A percentile compares a stretch with the other conserved stretches of the same genome.
Conservation (phyloP, 345 rosid species). For the Toxicodendron radicans region DNA sequence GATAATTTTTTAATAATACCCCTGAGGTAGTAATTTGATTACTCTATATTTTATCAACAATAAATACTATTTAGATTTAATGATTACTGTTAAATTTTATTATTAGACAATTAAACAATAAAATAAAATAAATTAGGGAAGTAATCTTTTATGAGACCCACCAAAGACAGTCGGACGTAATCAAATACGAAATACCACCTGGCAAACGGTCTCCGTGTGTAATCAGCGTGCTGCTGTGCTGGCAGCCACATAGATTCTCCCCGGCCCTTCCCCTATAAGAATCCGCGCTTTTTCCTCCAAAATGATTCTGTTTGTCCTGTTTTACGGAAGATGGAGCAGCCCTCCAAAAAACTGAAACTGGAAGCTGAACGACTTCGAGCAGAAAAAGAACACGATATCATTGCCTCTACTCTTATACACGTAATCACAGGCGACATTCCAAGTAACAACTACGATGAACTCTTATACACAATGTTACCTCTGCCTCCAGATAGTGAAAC, state of each 20-base stretch:
- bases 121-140: too few species aligned
- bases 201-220: neutral
- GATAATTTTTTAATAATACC: too few species aligned
- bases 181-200: too few species aligned
- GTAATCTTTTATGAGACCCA: too few species aligned
- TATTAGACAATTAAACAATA: too few species aligned
- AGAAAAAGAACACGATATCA: slow-evolving; percentile 24
- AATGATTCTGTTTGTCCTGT: too few species aligned
- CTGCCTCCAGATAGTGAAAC: slow-evolving; percentile 12
- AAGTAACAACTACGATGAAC: neutral
- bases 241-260: neutral
- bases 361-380: neutral
- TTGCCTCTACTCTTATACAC: slow-evolving; percentile 29
- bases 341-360: neutral
- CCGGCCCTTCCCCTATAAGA: neutral
- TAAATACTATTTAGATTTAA: too few species aligned
- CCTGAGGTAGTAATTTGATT: too few species aligned
- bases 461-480: neutral
- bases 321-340: neutral
- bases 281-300: neutral
- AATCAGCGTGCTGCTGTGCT: neutral
- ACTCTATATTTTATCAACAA: too few species aligned
- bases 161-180: too few species aligned
- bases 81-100: too few species aligned
- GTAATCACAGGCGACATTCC: slow-evolving; percentile 20